phyloP scores from a whole-genome alignment of 495 filamentous ascomycete species.

The Aspergillus mulundensis region DNA sequence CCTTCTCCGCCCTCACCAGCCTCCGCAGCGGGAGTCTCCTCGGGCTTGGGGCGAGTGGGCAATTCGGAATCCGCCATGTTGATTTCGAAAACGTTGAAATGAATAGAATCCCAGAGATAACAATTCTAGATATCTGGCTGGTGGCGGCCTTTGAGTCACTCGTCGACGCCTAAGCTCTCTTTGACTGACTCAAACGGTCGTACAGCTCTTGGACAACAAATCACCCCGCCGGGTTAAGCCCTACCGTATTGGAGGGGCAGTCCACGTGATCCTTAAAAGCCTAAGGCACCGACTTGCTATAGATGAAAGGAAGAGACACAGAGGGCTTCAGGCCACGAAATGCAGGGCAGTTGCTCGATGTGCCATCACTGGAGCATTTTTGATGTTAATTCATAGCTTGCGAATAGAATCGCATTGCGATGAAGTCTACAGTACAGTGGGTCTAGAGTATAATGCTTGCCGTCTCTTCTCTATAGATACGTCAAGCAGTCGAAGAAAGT shows the following conservation, averaged over 20 bases:
- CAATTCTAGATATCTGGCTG: not conserved
- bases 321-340: too few species aligned
- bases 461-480: not conserved
- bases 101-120: not conserved
- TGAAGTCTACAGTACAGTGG: slow-evolving; percentile 1
- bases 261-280: slow-evolving; percentile 7
- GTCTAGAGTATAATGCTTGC: not conserved
- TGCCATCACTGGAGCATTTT: not conserved
- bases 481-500: not conserved
- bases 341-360: too few species aligned
- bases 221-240: slow-evolving; percentile 36
- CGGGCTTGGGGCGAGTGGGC: slow-evolving; percentile 46
- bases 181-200: slow-evolving; percentile 3
- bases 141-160: slow-evolving; percentile 3
- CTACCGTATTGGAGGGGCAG: slow-evolving; percentile 44
- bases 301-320: not conserved
- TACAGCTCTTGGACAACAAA: slow-evolving; percentile 4
- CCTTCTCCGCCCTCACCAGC: slow-evolving; percentile 34
- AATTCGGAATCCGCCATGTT: slow-evolving; percentile 47
- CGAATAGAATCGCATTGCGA: not conserved
- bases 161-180: not conserved
- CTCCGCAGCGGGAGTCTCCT: slow-evolving; percentile 35
- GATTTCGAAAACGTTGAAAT: slow-evolving; percentile 5
- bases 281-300: slow-evolving; percentile 8
- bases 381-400: not conserved